These are phyloP conservation scores for Conticribra weissflogii DNA, from an alignment of 108 stramenopile genomes.

Conservation along the genomic window DNA sequence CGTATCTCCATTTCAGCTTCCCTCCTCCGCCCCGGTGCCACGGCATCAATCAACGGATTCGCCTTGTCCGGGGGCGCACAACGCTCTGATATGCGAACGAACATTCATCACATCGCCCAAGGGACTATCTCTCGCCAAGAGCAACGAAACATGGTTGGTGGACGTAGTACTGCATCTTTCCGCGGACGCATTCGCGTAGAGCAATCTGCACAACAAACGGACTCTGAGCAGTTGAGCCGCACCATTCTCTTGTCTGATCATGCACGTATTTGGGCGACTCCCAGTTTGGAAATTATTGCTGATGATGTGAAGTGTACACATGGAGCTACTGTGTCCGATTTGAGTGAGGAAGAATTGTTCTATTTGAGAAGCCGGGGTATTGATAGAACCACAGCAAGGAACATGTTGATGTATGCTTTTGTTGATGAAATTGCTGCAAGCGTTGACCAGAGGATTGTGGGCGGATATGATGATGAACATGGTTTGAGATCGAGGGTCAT, in stretches of 20 bases:
- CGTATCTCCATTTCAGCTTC: slow-evolving; percentile 67
- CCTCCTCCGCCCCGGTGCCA: slow-evolving; percentile 69
- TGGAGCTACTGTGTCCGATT: slow-evolving; percentile 95
- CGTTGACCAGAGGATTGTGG: slow-evolving; percentile 64
- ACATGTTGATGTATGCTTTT: slow-evolving; percentile 91
- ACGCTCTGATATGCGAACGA: slow-evolving; percentile 84
- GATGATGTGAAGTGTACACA: slow-evolving; percentile 96
- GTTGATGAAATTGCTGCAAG: slow-evolving; percentile 69
- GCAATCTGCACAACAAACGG: slow-evolving; percentile 91
- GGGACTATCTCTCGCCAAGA: slow-evolving; percentile 80
- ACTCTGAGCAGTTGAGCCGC: slow-evolving; percentile 89
- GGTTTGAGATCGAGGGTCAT: slow-evolving; percentile 76
- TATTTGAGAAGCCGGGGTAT: slow-evolving; percentile 90
- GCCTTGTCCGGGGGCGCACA: slow-evolving; percentile 83
- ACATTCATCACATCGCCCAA: slow-evolving; percentile 90
- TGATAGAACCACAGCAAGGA: slow-evolving; percentile 68
- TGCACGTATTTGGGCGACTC: slow-evolving; percentile 87
- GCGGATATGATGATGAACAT: slow-evolving; percentile 60
- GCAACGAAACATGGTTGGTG: slow-evolving; percentile 93
- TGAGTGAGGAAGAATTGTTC: slow-evolving; percentile 94
- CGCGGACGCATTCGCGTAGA: slow-evolving; percentile 95
- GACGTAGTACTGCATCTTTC: slow-evolving; percentile 84
- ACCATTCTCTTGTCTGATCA: slow-evolving; percentile 88
- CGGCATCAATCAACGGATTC: slow-evolving; percentile 77
- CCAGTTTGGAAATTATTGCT: slow-evolving; percentile 93